phyloP scores from a whole-genome alignment of 2,329 filamentous ascomycete genomes.

The Nannizziopsis barbatae region DNA sequence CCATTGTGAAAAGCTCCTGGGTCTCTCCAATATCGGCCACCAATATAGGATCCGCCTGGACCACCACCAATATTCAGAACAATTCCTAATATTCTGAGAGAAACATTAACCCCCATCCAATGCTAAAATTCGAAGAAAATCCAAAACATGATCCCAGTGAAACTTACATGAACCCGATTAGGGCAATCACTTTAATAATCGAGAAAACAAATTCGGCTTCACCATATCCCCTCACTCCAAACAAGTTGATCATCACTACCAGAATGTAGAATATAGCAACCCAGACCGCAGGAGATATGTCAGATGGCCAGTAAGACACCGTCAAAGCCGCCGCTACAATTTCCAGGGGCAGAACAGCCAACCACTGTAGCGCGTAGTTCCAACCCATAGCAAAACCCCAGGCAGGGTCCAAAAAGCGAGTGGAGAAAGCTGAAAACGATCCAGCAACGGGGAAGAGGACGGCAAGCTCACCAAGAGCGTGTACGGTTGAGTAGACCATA shows the following conservation, averaged over 20 bases:
- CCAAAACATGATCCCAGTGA: neutral
- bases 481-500: conserved; percentile 59
- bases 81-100: conserved; percentile 50
- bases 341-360: conserved; percentile 64
- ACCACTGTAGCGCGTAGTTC: conserved; percentile 54
- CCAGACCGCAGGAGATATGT: conserved; percentile 30
- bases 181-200: conserved; percentile 41
- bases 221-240: conserved; percentile 41
- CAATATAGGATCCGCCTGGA: conserved; percentile 49
- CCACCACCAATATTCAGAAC: conserved; percentile 56
- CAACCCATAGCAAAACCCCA: conserved; percentile 41
- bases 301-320: conserved; percentile 48
- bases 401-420: conserved; percentile 37
- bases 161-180: conserved; percentile 46
- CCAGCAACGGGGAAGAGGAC: conserved; percentile 41
- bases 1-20: conserved; percentile 49
- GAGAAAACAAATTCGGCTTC: conserved; percentile 45
- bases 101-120: conserved; percentile 16
- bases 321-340: conserved; percentile 53
- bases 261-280: conserved; percentile 46
- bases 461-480: conserved; percentile 40
- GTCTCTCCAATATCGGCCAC: conserved; percentile 55
- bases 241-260: conserved; percentile 51
- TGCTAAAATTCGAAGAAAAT: conserved; percentile 27
- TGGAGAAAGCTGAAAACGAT: conserved; percentile 38